These are phyloP conservation scores for Allium sativum DNA, from an alignment of 106 monocot genomes.

Conservation along the genomic window DNA sequence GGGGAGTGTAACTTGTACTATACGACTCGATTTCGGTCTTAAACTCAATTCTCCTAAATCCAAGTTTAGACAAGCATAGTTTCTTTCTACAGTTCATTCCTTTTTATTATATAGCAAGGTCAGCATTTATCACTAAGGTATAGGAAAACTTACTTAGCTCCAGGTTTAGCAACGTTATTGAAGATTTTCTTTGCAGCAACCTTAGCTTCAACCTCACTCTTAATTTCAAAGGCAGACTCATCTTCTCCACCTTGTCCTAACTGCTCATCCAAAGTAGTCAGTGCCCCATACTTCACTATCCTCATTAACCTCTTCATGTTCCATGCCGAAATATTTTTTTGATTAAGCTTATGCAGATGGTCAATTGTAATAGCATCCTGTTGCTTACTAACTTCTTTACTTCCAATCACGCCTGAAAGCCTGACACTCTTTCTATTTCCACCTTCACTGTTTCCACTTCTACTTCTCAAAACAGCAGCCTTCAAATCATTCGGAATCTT, in stretches of 20 bases:
- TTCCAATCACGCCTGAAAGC: slow-evolving; percentile 13
- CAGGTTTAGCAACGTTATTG: slow-evolving; percentile 53
- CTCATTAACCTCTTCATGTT: slow-evolving; percentile 84
- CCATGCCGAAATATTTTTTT: slow-evolving; percentile 83
- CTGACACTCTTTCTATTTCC: slow-evolving; percentile 22
- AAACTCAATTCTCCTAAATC: no score
- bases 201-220: slow-evolving; percentile 74
- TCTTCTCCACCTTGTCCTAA: slow-evolving; percentile 25
- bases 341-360: slow-evolving; percentile 57
- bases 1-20: no score
- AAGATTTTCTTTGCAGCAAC: slow-evolving; percentile 72
- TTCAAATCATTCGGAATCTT: slow-evolving; percentile 45
- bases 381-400: slow-evolving; percentile 12
- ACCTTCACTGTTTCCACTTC: slow-evolving; percentile 8
- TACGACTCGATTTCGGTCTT: no score
- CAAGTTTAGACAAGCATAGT: no score
- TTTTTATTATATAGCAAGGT: no score
- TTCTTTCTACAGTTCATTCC: no score
- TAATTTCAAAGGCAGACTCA: slow-evolving; percentile 47
- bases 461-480: slow-evolving; percentile 23
- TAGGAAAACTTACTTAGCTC: slow-evolving; percentile 41
- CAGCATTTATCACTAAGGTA: background rate
- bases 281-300: slow-evolving; percentile 47
- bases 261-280: slow-evolving; percentile 58
- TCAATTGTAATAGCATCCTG: slow-evolving; percentile 56